A percentile compares a stretch with the other conserved stretches of the same genome.
phyloP scores from a whole-genome alignment of 805 yeast genomes.

The Metschnikowia peoriensis region DNA sequence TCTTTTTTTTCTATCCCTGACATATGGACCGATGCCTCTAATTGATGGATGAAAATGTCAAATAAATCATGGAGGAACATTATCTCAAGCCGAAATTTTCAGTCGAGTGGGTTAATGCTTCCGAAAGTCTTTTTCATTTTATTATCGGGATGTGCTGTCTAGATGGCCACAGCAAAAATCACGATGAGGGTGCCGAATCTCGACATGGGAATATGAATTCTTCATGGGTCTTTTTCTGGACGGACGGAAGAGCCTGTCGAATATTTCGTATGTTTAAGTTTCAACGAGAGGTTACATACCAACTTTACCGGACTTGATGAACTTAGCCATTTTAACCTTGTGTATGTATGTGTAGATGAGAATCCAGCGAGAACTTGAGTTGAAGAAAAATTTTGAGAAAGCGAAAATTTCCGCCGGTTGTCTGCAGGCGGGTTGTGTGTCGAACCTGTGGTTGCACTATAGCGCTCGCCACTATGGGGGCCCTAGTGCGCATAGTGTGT shows the following conservation, averaged over 20 bases:
- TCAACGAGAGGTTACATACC: slow-evolving; percentile 59
- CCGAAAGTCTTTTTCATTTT: not conserved
- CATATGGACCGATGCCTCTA: not conserved
- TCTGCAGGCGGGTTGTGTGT: slow-evolving; percentile 18
- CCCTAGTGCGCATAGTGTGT: not conserved
- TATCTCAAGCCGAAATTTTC: not conserved
- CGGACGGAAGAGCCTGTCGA: not conserved
- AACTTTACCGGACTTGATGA: slow-evolving; percentile 99
- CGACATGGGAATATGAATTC: not conserved
- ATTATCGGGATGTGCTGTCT: not conserved
- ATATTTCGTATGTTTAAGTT: not conserved
- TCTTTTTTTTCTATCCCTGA: too few species aligned
- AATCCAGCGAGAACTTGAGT: slow-evolving; percentile 14
- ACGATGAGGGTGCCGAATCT: not conserved
- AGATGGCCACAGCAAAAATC: not conserved
- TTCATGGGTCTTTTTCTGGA: not conserved
- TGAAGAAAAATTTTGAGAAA: slow-evolving; percentile 20
- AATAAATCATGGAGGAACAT: not conserved
- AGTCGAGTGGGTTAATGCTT: not conserved
- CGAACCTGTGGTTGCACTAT: slow-evolving; percentile 9
- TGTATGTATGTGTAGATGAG: slow-evolving; percentile 22
- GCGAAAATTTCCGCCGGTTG: slow-evolving; percentile 22
- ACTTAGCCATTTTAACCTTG: slow-evolving; percentile 82
- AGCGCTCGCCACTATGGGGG: slow-evolving; percentile 1
- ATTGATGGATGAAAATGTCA: not conserved